Evolutionary conservation across 1,284 basidiomycete species (phyloP).

Genomic region (Fomitopsis palustris): DNA sequence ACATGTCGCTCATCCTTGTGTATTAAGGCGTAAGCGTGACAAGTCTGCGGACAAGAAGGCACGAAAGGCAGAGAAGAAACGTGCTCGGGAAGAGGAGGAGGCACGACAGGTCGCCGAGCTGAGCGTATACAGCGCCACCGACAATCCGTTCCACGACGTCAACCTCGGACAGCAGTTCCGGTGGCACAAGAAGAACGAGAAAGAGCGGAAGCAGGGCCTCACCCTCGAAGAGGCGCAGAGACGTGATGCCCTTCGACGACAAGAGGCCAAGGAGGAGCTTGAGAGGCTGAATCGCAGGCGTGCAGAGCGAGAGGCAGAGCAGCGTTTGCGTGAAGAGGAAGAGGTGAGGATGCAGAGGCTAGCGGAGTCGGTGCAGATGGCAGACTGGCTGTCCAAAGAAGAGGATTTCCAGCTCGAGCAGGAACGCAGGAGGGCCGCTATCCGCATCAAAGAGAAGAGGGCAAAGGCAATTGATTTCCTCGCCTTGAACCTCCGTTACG

Average conservation of each 20-base stretch:
- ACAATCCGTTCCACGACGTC: constrained; percentile 97
- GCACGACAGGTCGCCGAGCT: constrained; percentile 84
- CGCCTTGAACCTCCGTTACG: constrained; percentile 89
- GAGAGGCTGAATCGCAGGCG: constrained; percentile 88
- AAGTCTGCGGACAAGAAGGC: constrained; percentile 75
- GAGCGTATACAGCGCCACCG: constrained; percentile 89
- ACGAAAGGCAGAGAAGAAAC: constrained; percentile 79
- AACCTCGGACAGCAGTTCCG: constrained; percentile 94
- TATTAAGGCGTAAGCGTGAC: constrained; percentile 69
- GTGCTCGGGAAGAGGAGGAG: constrained; percentile 82
- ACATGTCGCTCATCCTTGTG: not conserved
- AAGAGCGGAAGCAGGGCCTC: constrained; percentile 88
- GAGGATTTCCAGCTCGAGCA: constrained; percentile 98
- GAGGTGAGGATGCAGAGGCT: constrained; percentile 84
- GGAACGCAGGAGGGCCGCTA: constrained; percentile 85
- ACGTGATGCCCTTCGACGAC: constrained; percentile 76
- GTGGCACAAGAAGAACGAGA: constrained; percentile 98
- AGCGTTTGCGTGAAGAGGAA: constrained; percentile 87
- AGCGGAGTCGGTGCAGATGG: constrained; percentile 95
- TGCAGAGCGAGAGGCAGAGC: constrained; percentile 90
- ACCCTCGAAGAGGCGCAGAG: constrained; percentile 76
- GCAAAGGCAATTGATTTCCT: constrained; percentile 96
- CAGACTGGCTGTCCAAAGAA: constrained; percentile 96
- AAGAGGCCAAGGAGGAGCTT: constrained; percentile 94
- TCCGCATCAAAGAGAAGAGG: constrained; percentile 92